Percentiles rank a stretch among this genome's conserved stretches.
Conservation (phyloP, 164 flowering plant species). For the Cinnamomum chago region DNA sequence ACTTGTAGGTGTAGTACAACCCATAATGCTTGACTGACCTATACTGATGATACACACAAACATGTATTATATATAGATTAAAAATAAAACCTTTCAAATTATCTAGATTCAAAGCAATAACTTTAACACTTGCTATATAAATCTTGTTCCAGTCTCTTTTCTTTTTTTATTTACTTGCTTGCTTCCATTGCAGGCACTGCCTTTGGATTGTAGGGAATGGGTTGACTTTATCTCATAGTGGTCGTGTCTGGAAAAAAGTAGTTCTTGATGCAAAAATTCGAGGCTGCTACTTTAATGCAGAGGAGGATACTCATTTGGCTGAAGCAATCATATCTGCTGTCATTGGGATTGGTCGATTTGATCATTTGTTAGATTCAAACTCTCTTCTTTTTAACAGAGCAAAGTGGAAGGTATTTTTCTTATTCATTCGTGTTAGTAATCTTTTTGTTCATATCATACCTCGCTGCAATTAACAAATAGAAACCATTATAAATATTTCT, state of each 20-base stretch:
- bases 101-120: too few species aligned
- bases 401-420: constrained; percentile 62
- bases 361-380: constrained; percentile 46
- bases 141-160: neutral
- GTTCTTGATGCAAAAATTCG: constrained; percentile 22
- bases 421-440: constrained; percentile 4
- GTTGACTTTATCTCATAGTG: constrained; percentile 12
- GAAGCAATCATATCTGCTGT: constrained; percentile 29
- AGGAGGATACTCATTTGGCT: constrained; percentile 18
- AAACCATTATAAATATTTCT: neutral
- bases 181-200: constrained; percentile 40
- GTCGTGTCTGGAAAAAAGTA: constrained; percentile 18
- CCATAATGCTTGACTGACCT: neutral
- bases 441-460: neutral
- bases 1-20: neutral
- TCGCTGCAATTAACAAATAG: neutral
- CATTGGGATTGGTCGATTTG: constrained; percentile 53
- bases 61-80: neutral
- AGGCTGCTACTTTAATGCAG: constrained; percentile 19
- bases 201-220: constrained; percentile 31
- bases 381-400: constrained; percentile 45
- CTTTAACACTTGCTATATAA: too few species aligned
- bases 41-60: neutral
- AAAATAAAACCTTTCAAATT: too few species aligned
- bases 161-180: neutral